phyloP scores from a whole-genome alignment of 169 alveolate species.

The Plasmodium cynomolgi region DNA sequence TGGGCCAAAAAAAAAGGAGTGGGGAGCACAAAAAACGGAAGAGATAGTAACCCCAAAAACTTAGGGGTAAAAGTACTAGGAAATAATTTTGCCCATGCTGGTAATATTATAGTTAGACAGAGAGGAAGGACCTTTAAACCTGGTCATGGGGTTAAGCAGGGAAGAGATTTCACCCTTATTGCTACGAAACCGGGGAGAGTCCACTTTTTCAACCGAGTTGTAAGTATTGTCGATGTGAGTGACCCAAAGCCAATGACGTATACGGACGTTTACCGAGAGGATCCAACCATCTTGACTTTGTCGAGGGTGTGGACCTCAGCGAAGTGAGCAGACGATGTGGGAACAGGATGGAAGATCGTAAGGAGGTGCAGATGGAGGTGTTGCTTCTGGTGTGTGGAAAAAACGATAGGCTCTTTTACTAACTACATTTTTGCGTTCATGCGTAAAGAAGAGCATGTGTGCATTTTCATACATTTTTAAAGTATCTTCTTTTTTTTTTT shows the following conservation, averaged over 20 bases:
- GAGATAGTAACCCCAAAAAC: conserved; percentile 88
- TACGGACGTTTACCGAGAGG: conserved; percentile 67
- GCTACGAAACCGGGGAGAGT: conserved; percentile 82
- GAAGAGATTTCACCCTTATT: conserved; percentile 82
- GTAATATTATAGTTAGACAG: conserved; percentile 89
- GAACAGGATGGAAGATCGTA: background rate
- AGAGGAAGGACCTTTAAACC: conserved; percentile 90
- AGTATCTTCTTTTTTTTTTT: background rate
- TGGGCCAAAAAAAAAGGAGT: conserved; percentile 89
- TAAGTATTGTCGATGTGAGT: conserved; percentile 81
- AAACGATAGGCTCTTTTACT: background rate
- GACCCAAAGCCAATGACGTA: conserved; percentile 75
- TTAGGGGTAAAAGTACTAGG: conserved; percentile 87
- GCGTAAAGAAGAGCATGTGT: background rate
- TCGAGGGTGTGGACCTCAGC: conserved; percentile 82
- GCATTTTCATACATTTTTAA: background rate
- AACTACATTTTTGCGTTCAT: background rate
- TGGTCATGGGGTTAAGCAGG: conserved; percentile 86
- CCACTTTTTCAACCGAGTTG: conserved; percentile 78
- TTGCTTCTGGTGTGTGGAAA: background rate
- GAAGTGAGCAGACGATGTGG: background rate
- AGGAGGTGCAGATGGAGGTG: background rate
- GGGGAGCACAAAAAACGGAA: conserved; percentile 91
- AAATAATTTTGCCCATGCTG: conserved; percentile 87
- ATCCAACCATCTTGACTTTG: conserved; percentile 80